Evolutionary conservation across 164 flowering plant genomes (phyloP).

Genomic region (Platanus orientalis): DNA sequence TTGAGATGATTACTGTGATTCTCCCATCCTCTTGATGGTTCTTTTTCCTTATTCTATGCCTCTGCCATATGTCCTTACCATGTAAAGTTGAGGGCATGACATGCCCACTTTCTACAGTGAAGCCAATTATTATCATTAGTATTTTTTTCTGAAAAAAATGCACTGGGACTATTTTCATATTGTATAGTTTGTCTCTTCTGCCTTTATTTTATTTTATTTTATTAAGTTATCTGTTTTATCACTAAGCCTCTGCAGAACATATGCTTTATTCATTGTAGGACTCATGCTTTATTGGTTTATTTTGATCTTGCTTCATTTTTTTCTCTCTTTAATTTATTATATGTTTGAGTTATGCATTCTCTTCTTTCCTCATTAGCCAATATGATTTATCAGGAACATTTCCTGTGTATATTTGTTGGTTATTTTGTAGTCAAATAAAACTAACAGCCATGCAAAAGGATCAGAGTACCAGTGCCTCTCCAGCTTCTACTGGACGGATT

Average conservation of each 20-base stretch:
- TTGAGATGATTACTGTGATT: too few species aligned
- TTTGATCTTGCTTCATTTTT: not conserved
- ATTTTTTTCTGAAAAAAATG: not conserved
- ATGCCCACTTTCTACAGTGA: too few species aligned
- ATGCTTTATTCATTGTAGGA: not conserved
- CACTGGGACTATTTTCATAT: not conserved
- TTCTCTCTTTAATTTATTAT: not conserved
- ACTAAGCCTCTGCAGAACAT: too few species aligned
- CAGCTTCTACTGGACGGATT: constrained; percentile 41
- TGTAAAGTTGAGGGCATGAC: too few species aligned
- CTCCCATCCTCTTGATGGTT: too few species aligned
- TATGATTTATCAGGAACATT: not conserved
- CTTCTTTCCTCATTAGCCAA: not conserved
- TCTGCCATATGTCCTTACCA: too few species aligned
- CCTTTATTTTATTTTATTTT: not conserved
- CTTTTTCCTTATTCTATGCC: too few species aligned
- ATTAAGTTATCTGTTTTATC: too few species aligned
- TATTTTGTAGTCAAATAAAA: constrained; percentile 1
- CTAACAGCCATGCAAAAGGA: constrained; percentile 38
- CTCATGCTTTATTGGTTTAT: too few species aligned
- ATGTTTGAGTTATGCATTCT: not conserved
- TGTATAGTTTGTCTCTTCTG: not conserved
- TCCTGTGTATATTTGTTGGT: not conserved
- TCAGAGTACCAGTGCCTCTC: constrained; percentile 23
- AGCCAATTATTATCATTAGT: too few species aligned